Conservation (phyloP, 768 basidiomycete species). For the Suillus tomentosus region DNA sequence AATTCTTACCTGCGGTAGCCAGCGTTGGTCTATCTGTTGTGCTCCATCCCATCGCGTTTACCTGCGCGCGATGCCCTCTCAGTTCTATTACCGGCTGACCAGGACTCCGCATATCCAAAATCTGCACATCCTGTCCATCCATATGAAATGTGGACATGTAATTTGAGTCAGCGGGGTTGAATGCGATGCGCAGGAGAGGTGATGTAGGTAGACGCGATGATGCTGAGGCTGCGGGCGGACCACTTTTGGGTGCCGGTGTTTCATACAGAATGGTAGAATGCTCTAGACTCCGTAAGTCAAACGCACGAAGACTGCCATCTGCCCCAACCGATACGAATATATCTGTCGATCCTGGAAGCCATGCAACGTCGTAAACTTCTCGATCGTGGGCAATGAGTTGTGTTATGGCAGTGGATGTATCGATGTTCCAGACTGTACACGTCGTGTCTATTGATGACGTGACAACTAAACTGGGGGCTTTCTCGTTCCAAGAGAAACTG, state of each 20-base stretch:
- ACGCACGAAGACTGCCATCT: slow-evolving; percentile 94
- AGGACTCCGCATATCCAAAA: slow-evolving; percentile 96
- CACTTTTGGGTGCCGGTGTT: slow-evolving; percentile 77
- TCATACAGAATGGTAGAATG: slow-evolving; percentile 99
- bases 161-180: slow-evolving; percentile 89
- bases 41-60: slow-evolving; percentile 93
- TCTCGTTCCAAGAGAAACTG: slow-evolving; percentile 97
- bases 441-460: slow-evolving; percentile 99
- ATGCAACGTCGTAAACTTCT: slow-evolving; percentile 97
- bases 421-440: slow-evolving; percentile 99
- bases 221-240: slow-evolving; percentile 57
- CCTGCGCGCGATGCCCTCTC: slow-evolving; percentile 74
- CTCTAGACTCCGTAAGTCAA: slow-evolving; percentile 94
- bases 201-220: slow-evolving; percentile 73
- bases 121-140: slow-evolving; percentile 87
- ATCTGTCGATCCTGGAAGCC: slow-evolving; percentile 94
- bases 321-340: slow-evolving; percentile 99
- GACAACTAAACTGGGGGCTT: slow-evolving; percentile 86
- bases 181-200: slow-evolving; percentile 83
- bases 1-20: slow-evolving; percentile 76
- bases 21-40: slow-evolving; percentile 79
- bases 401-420: slow-evolving; percentile 89
- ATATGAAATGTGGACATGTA: slow-evolving; percentile 98
- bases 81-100: slow-evolving; percentile 95
- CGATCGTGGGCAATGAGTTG: slow-evolving; percentile 97